Base-by-base conservation (phyloP, 176 grass and related monocot species). In the Bolboschoenus planiculmis region DNA sequence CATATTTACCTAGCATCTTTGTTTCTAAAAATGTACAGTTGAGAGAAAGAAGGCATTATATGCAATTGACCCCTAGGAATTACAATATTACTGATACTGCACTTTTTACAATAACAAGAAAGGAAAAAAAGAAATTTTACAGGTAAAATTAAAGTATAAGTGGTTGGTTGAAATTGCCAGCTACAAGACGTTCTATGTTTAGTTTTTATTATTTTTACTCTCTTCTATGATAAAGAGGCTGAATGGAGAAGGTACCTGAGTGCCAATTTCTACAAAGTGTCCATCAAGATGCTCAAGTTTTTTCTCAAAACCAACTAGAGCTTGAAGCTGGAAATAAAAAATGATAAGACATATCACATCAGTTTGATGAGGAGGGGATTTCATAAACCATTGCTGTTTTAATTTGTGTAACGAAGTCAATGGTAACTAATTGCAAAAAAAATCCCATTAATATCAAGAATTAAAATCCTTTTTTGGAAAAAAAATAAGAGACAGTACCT, bases 221-320 rank as follows among this genome's bases (percentile, higher is more conserved):
- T 70, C 15, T 65, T 15, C 14, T 18, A 16, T 20, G 11, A 13
- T 23, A 11, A 23, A 37, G 7, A 20, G 37, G 5, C 33, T 14
- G 11, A 62, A 42, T 20, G 58, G 40, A 27, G 29, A 44, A 77
- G 42, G 80, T 85, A 95, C 97, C 88, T 89, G 89, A 48, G 88
- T 92, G 83, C 97, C 97, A 42, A 99, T 88, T 89, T 99, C 89
- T 67, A 99, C 93, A 4, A 87, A 47, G 87, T 96, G 97, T n/a
- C 78, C 83, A 65, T 96, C 97, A 0, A 99, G 91, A 93, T 99
- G 97, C 56, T 92, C 86, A 14, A 99, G 63, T 46, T 86, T 90
- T 76, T 96, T 99, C 62, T 96, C 91, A n/a, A 99, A 99, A 81
- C 97, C 97, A 79, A 99, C 97, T 61, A 99, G 85, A 80, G 97